Conservation (phyloP, 768 basidiomycete species). For the Boletus subcaerulescens region DNA sequence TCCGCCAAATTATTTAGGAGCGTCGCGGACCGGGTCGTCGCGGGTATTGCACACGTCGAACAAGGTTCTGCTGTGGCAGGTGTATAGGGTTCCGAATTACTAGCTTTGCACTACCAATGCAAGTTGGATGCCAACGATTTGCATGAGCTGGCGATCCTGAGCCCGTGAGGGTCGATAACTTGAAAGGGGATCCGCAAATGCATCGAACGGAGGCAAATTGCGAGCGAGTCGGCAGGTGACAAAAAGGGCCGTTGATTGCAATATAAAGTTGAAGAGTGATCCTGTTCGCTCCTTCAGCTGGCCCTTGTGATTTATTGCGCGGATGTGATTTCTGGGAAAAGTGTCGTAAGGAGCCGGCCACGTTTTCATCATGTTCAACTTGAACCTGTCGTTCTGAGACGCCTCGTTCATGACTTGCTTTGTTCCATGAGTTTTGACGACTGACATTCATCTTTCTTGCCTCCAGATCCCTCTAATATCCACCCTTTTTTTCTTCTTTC, state of each 20-base stretch:
- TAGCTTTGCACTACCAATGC: not conserved
- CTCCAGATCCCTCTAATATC: conserved; percentile 7
- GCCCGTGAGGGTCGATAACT: too few species aligned
- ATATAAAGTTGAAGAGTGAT: too few species aligned
- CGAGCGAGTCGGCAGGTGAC: not conserved
- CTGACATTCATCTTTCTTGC: conserved; percentile 24
- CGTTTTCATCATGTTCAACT: conserved; percentile 30
- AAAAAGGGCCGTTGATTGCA: not conserved
- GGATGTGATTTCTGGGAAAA: conserved; percentile 8
- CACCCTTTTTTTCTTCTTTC: not conserved
- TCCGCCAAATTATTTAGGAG: conserved; percentile 65
- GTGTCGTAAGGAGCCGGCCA: conserved; percentile 29
- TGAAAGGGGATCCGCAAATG: conserved; percentile 11
- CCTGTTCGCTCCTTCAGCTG: too few species aligned
- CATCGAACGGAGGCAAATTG: not conserved
- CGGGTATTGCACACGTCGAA: conserved; percentile 23
- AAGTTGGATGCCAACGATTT: not conserved
- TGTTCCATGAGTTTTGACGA: conserved; percentile 31
- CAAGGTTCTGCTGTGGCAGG: conserved; percentile 1
- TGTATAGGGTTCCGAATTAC: not conserved
- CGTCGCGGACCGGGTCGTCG: conserved; percentile 50
- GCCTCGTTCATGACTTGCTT: conserved; percentile 28
- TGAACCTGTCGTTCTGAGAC: conserved; percentile 1
- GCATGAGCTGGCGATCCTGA: not conserved
- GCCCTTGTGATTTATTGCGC: too few species aligned